Evolutionary conservation across 2,329 filamentous ascomycete genomes (phyloP), one percentile per base, ranked within the genome.

Genomic region (Cordyceps tenuipes): DNA sequence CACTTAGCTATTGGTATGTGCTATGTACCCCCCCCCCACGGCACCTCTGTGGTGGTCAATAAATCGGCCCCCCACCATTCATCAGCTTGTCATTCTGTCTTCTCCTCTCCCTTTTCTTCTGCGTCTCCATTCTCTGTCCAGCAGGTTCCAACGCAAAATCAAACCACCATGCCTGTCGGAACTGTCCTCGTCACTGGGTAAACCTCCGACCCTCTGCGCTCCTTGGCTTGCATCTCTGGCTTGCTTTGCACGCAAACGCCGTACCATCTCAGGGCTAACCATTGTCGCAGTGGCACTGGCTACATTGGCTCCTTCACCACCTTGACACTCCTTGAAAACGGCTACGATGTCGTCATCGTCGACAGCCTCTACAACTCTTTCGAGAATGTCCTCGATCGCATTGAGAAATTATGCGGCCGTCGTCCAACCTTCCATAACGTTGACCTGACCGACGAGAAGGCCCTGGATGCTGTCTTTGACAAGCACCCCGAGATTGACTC

Each of bases 291-390:
- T 83, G 94, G 94, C 71, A 96, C 92, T 66, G 94, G 94, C 79
- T 99, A 99, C 82, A 99, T 99, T 76, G 94, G 94, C 73, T 97
- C 93, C 55, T 97, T 97, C 82, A 99, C 94, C 63, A 81, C 90
- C 60, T 86, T 99, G 56, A 88, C 91, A 58, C 89, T 99, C 29
- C 90, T 99, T 67, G 83, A 97, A 72, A 89, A 94, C 71, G 92
- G 87, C 74, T 97, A 97, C 83, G 87, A 97, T 74, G 94, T 99
- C 64, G 89, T 99, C 73, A 91, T 99, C 65, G 87, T 94, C 66
- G 94, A 99, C 79, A 97, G 86, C 77, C 84, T 97, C 66, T 96
- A 96, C 87, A 99, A 99, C 78, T 97, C 94, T 53, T 96, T 90
- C 63, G 82, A 87, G 69, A 92, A 96, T 70, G 90, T 89, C 65